Percentiles rank a stretch among this genome's conserved stretches.
phyloP scores from a whole-genome alignment of 2,329 filamentous ascomycete genomes.

The Domatiomyces globalis region DNA sequence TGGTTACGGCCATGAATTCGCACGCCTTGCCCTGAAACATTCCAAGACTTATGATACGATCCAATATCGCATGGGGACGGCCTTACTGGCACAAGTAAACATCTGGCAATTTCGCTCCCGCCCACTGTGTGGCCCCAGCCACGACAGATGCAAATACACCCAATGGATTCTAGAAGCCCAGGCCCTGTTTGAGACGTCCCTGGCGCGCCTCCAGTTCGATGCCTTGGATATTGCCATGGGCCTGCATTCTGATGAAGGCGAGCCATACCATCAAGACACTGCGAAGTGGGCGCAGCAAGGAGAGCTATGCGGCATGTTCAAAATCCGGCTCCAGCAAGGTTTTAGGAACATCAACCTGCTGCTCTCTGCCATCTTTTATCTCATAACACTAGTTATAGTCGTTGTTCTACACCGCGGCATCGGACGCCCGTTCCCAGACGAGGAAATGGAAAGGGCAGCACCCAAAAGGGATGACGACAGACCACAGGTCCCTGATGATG shows the following conservation, averaged over 20 bases:
- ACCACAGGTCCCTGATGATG: too few relatives aligned
- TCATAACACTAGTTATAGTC: too few relatives aligned
- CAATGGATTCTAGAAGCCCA: slow-evolving; percentile 4
- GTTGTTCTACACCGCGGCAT: too few relatives aligned
- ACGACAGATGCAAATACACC: neutral
- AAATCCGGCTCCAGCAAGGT: slow-evolving; percentile 1
- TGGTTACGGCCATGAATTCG: slow-evolving; percentile 1
- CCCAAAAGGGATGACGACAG: too few relatives aligned
- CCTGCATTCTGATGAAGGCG: neutral
- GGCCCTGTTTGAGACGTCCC: slow-evolving; percentile 2
- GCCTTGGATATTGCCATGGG: slow-evolving; percentile 4
- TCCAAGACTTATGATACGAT: slow-evolving; percentile 1
- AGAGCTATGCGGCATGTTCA: slow-evolving; percentile 1
- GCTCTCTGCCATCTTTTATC: neutral
- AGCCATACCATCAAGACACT: neutral
- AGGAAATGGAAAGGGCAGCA: too few relatives aligned
- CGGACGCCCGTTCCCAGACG: too few relatives aligned
- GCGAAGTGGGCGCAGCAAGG: neutral
- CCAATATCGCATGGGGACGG: neutral
- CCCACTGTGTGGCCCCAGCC: neutral
- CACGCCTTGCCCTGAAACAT: neutral
- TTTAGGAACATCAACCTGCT: slow-evolving; percentile 1
- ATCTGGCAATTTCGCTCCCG: neutral
- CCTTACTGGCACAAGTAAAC: neutral
- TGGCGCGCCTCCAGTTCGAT: slow-evolving; percentile 4